Evolutionary conservation across 148 eudicot species (phyloP).

Genomic region (Hydrangea macrophylla): DNA sequence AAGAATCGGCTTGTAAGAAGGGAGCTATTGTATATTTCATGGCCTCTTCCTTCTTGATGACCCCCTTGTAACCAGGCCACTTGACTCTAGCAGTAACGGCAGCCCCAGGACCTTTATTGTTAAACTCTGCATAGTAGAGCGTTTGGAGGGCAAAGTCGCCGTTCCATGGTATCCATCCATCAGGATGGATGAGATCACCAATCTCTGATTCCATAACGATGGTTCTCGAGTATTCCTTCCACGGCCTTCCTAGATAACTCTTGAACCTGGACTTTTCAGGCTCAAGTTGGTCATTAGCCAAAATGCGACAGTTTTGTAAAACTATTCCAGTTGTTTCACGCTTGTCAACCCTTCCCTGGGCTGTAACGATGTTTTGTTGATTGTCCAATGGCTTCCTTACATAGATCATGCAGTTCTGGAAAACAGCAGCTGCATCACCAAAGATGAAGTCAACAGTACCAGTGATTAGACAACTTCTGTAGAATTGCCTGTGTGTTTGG

Average conservation of each 20-base stretch:
- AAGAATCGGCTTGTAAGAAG: conserved; percentile 53
- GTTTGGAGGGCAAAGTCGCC: conserved; percentile 55
- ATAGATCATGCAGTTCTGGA: conserved; percentile 57
- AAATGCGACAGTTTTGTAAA: conserved; percentile 53
- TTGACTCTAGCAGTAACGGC: conserved; percentile 42
- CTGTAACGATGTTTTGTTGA: conserved; percentile 62
- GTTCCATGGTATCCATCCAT: conserved; percentile 62
- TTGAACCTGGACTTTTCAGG: conserved; percentile 35
- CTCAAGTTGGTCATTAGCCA: conserved; percentile 38
- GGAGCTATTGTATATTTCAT: conserved; percentile 42
- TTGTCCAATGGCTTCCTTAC: conserved; percentile 47
- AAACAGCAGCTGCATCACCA: conserved; percentile 62
- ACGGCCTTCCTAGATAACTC: conserved; percentile 73
- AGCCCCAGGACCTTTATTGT: conserved; percentile 62
- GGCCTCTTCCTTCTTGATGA: conserved; percentile 52
- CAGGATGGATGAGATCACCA: conserved; percentile 50
- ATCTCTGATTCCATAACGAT: conserved; percentile 64
- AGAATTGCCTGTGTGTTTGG: conserved; percentile 66
- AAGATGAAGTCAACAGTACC: conserved; percentile 75
- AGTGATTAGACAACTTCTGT: conserved; percentile 51
- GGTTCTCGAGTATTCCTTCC: conserved; percentile 68
- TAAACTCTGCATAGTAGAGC: conserved; percentile 56
- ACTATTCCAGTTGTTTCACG: conserved; percentile 57
- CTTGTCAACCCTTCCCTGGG: conserved; percentile 55
- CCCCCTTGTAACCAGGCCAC: conserved; percentile 59